Percentiles rank a stretch among this genome's conserved stretches.
Evolutionary conservation across 352 stramenopile genomes (phyloP).

Genomic region (Lagenidium giganteum): DNA sequence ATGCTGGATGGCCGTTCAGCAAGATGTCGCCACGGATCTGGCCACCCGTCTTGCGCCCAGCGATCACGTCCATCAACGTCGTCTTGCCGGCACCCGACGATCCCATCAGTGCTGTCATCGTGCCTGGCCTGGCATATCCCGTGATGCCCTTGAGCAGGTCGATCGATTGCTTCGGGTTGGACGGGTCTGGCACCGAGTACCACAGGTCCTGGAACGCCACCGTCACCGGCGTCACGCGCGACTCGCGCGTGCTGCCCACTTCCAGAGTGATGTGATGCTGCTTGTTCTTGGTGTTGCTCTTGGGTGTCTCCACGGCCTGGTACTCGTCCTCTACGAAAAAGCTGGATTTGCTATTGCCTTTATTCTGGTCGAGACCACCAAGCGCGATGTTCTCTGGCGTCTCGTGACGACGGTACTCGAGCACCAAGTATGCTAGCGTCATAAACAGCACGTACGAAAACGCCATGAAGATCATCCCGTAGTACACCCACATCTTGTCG

Average conservation of each 20-base stretch:
- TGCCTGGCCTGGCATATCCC: slow-evolving; percentile 44
- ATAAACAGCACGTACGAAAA: slow-evolving; percentile 21
- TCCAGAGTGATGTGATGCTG: slow-evolving; percentile 21
- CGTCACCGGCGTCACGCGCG: slow-evolving; percentile 28
- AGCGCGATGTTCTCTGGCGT: slow-evolving; percentile 17
- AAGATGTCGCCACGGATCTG: slow-evolving; percentile 65
- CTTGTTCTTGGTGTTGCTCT: background rate
- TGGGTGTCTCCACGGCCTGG: slow-evolving; percentile 19
- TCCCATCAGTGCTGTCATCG: slow-evolving; percentile 70
- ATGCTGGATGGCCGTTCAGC: slow-evolving; percentile 60
- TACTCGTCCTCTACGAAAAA: too few species aligned
- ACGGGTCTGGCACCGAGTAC: slow-evolving; percentile 45
- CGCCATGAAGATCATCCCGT: slow-evolving; percentile 20
- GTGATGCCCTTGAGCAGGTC: slow-evolving; percentile 58
- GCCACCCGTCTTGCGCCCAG: slow-evolving; percentile 87
- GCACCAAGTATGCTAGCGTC: slow-evolving; percentile 20
- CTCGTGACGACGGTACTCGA: slow-evolving; percentile 27
- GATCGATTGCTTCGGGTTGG: slow-evolving; percentile 25
- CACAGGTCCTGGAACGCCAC: slow-evolving; percentile 55
- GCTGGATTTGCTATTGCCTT: background rate
- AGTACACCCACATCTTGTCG: slow-evolving; percentile 20
- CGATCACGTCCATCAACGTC: slow-evolving; percentile 94
- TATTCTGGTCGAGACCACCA: slow-evolving; percentile 1
- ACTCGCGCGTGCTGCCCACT: slow-evolving; percentile 10
- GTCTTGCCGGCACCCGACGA: slow-evolving; percentile 87